A percentile compares a stretch with the other conserved stretches of the same genome.
phyloP scores from a whole-genome alignment of 2,329 filamentous ascomycete species.

The Albophoma yamanashiensis region DNA sequence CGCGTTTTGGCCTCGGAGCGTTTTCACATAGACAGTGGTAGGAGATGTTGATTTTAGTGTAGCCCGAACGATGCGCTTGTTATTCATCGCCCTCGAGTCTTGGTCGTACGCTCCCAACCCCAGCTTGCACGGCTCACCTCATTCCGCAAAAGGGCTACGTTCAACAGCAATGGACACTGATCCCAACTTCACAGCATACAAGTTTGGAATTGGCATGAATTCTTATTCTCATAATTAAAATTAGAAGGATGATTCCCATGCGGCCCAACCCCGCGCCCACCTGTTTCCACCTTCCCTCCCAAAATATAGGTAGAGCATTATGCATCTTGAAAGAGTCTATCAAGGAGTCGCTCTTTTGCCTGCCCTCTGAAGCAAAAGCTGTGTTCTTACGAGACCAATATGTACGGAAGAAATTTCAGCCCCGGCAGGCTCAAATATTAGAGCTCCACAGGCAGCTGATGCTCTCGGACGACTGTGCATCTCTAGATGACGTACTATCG shows the following conservation, averaged over 20 bases:
- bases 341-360: background rate
- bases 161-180: background rate
- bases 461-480: background rate
- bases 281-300: background rate
- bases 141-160: background rate
- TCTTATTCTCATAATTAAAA: background rate
- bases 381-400: slow-evolving; percentile 2
- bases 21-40: slow-evolving; percentile 36
- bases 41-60: slow-evolving; percentile 30
- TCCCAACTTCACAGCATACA: background rate
- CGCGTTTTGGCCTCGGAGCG: slow-evolving; percentile 26
- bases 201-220: background rate
- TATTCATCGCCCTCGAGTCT: slow-evolving; percentile 4
- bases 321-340: background rate
- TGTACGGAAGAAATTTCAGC: slow-evolving; percentile 4
- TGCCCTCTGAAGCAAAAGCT: background rate
- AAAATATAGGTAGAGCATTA: background rate
- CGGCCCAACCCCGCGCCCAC: background rate
- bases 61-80: slow-evolving; percentile 25
- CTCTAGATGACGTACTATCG: slow-evolving; percentile 30
- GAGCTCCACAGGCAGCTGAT: background rate
- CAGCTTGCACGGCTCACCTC: background rate
- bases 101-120: no score
- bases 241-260: background rate
- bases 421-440: background rate